phyloP scores from a whole-genome alignment of 768 basidiomycete species.

The Vararia minispora region DNA sequence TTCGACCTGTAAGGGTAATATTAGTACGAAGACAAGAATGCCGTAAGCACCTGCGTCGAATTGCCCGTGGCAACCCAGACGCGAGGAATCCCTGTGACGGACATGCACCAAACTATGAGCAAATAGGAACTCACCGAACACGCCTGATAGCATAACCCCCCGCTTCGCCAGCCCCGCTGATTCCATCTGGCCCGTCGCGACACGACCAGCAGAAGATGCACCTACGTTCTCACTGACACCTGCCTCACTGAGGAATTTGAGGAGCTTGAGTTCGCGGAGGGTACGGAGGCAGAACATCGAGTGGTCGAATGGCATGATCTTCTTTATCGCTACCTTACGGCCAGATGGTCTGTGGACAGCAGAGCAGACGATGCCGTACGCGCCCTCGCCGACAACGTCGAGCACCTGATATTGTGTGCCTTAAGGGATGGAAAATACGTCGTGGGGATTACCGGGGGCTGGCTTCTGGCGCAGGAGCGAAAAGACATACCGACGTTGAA shows the following conservation, averaged over 20 bases:
- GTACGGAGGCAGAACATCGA: conserved; percentile 78
- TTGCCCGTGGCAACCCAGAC: too few relatives aligned
- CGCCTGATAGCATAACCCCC: too few relatives aligned
- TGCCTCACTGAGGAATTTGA: conserved; percentile 76
- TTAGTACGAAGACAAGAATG: too few relatives aligned
- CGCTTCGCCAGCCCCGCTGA: too few relatives aligned
- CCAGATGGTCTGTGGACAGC: conserved; percentile 70
- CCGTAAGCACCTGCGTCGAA: too few relatives aligned
- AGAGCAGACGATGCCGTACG: conserved; percentile 87
- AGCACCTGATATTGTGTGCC: conserved; percentile 52
- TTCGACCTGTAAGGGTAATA: too few relatives aligned
- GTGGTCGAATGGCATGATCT: conserved; percentile 92
- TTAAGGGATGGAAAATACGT: conserved; percentile 6
- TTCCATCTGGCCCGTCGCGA: too few relatives aligned
- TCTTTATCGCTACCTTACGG: conserved; percentile 90
- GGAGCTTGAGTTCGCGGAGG: conserved; percentile 48
- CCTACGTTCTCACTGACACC: conserved; percentile 82
- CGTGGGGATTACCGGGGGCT: background rate
- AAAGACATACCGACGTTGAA: conserved; percentile 65
- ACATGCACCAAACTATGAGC: too few relatives aligned
- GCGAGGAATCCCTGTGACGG: too few relatives aligned
- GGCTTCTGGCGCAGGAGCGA: background rate
- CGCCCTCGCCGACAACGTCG: conserved; percentile 89
- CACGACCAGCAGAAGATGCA: too few relatives aligned
- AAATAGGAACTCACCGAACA: too few relatives aligned